phyloP scores from a whole-genome alignment of 2,329 filamentous ascomycete genomes.

The Sclerotinia trifoliorum region DNA sequence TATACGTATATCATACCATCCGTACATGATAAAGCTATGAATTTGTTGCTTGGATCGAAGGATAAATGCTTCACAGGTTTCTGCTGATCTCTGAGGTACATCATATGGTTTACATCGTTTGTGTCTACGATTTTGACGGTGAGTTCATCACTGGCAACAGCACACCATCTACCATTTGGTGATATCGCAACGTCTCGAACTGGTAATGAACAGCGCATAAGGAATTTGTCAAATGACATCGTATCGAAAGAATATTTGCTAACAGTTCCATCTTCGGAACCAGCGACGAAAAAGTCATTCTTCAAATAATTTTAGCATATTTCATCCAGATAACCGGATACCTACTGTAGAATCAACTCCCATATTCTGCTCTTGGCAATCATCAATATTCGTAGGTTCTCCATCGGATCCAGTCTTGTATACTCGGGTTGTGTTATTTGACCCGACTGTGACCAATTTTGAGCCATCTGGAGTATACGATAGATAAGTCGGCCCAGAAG shows the following conservation, averaged over 20 bases:
- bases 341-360: slow-evolving; percentile 68
- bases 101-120: slow-evolving; percentile 71
- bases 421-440: slow-evolving; percentile 89
- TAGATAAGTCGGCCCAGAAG: slow-evolving; percentile 80
- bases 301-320: slow-evolving; percentile 38
- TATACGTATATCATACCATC: slow-evolving; percentile 92
- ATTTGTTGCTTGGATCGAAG: slow-evolving; percentile 77
- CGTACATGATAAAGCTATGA: slow-evolving; percentile 77
- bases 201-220: slow-evolving; percentile 80
- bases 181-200: slow-evolving; percentile 84
- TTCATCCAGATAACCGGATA: background rate
- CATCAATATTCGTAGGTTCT: slow-evolving; percentile 89
- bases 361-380: slow-evolving; percentile 82
- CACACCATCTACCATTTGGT: slow-evolving; percentile 79
- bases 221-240: slow-evolving; percentile 73
- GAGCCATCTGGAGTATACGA: slow-evolving; percentile 86
- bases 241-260: slow-evolving; percentile 82
- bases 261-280: slow-evolving; percentile 93
- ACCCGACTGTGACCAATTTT: slow-evolving; percentile 85
- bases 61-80: slow-evolving; percentile 89
- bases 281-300: slow-evolving; percentile 83
- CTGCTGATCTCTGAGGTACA: slow-evolving; percentile 77
- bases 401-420: slow-evolving; percentile 90
- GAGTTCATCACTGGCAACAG: slow-evolving; percentile 94
- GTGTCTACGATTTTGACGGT: slow-evolving; percentile 86